Evolutionary conservation across 2,329 filamentous ascomycete genomes (phyloP).

Genomic region (Sporothrix dimorphospora): DNA sequence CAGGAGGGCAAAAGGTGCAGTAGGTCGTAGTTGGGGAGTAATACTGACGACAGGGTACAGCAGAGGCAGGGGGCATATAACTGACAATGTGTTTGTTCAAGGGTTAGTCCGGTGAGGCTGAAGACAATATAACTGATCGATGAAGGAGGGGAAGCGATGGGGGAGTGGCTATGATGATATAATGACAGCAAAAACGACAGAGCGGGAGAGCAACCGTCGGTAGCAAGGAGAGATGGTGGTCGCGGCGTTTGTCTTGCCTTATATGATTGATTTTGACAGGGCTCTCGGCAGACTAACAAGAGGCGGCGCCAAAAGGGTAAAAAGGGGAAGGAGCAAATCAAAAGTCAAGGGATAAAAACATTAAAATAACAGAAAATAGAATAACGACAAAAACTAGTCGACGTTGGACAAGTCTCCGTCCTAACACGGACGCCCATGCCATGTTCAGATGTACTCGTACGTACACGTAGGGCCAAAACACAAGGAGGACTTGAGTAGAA

Average conservation of each 20-base stretch:
- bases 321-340: neutral
- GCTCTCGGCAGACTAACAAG: slow-evolving; percentile 12
- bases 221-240: neutral
- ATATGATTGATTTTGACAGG: slow-evolving; percentile 4
- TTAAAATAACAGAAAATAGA: neutral
- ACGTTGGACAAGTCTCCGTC: neutral
- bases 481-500: neutral
- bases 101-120: neutral
- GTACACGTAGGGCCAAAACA: neutral
- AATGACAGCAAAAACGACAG: slow-evolving; percentile 15
- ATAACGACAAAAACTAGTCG: neutral
- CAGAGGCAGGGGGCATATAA: neutral
- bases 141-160: neutral
- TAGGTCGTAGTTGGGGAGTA: neutral
- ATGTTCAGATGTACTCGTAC: neutral
- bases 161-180: slow-evolving; percentile 26
- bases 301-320: neutral
- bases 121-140: neutral
- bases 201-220: neutral
- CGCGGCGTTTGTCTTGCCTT: slow-evolving; percentile 9
- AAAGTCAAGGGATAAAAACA: neutral
- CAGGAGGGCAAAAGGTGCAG: neutral
- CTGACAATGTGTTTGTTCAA: slow-evolving; percentile 3
- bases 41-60: neutral
- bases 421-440: neutral